Base-by-base conservation (phyloP, 2,329 filamentous ascomycete genomes). In the Fusarium dimerum region DNA sequence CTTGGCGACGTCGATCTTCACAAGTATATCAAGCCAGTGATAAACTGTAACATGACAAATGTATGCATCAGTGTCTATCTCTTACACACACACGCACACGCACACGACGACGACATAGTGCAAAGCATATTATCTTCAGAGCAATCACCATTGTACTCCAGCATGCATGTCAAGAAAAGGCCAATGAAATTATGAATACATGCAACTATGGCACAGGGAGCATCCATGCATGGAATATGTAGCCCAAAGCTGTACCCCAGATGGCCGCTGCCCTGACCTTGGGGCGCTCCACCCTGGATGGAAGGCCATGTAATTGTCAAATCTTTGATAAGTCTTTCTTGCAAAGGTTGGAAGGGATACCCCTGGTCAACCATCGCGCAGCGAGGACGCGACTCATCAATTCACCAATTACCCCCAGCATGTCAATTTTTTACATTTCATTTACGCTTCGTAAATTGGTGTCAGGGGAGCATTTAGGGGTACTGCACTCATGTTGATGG, bases 191-290 rank as follows among this genome's bases (percentile, higher is more conserved):
- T 39, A 39, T 46, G 38, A 39, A 34, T 48, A 55, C 62, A 59
- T 56, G 60, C 51, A 51, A 44, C 52, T 56, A 56, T 54, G 47
- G 47, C 59, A 54, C 56, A 44, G 56, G 48, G 43, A 57, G 51
- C 55, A 55, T 29, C 44, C 38, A 38, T 44, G 40, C 48, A 53
- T 32, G 44, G 13, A 52, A 43, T 40, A 47, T 48, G 43, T 48
- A 20, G 41, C 61, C 32, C 51, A 51, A 42, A 48, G 53, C 57
- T 64, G 61, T 49, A 64, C 61, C 61, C 61, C 61, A 56, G 61
- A 64, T 57, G 56, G 44, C 56, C 45, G 49, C 45, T 54, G 42
- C 45, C 54, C 41, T 39, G 17, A 36, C 45, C 60, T 47, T 50
- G 45, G 55, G 32, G 30, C 45, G 6, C 51, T 61, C 61, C 61